Evolutionary conservation across 371 early-diverging fungal species (phyloP), one percentile per base, ranked within the genome.

Genomic region (Actinomortierella wolfii): DNA sequence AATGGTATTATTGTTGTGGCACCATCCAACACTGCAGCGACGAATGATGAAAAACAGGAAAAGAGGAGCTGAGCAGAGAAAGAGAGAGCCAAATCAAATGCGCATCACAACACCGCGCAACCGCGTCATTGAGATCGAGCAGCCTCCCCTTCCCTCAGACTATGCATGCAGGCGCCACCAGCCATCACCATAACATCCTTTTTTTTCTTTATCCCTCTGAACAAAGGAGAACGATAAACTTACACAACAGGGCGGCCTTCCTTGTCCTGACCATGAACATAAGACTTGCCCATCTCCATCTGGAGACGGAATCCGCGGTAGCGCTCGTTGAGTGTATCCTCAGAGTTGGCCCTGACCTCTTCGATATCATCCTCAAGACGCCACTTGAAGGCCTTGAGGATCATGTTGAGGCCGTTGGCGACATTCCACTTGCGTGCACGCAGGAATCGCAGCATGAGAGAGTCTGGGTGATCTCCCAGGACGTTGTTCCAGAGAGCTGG

Each of bases 361-460:
- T 79, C 78, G 0, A 90, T 78, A 57, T 83, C 86, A 41, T 78
- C 76, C 40, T 78, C 76, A 24, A 82, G 47, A 54, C 90, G 76
- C 92, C 92, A 93, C 51, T 85, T 78, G 50, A 92, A 69, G 2
- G 86, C 79, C 18, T 81, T 77, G 34, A 83, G 54, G 40, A 88
- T 49, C 92, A 91, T 91, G 23, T 68, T 64, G 47, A 86, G 74
- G 13, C 91, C 87, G 34, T 87, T 85, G 26, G 79, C 76, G 24
- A 86, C 77, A 57, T 91, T 83, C 88, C 89, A 93, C 64, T 92
- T 92, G 57, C 93, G 84, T 13, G 93, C 93, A 46, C 92, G 82
- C 34, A 92, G 67, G 69, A 86, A 93, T 4, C 93, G 87, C 40
- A 91, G 76, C 34, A 85, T 15, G 34, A 88, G 68, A 9, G 81